Conservation (phyloP, 148 eudicot genomes). For the Nepenthes gracilis region DNA sequence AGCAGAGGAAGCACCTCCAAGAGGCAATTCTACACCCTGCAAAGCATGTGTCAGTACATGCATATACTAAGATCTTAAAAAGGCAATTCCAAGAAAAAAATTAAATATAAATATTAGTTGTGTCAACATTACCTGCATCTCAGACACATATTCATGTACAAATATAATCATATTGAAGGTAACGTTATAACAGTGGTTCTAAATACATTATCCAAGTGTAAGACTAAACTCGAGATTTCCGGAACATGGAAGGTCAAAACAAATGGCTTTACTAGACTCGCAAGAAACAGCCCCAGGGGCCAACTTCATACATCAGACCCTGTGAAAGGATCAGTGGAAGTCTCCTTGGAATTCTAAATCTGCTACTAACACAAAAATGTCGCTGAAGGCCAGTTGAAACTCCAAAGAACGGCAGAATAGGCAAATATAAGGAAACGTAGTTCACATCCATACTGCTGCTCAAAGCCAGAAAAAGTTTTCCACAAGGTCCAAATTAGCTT, state of each 20-base stretch:
- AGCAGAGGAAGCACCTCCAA: constrained; percentile 24
- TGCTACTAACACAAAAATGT: not conserved
- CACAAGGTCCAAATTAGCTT: too few relatives aligned
- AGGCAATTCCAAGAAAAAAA: not conserved
- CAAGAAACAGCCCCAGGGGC: too few relatives aligned
- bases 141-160: not conserved
- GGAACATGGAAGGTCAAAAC: too few relatives aligned
- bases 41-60: constrained; percentile 7
- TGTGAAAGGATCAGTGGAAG: too few relatives aligned
- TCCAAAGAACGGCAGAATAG: not conserved
- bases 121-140: too few relatives aligned
- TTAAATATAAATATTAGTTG: too few relatives aligned
- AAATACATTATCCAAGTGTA: not conserved
- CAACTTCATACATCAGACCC: too few relatives aligned
- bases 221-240: not conserved
- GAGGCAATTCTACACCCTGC: constrained; percentile 40
- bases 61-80: not conserved
- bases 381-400: not conserved
- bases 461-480: not conserved
- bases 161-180: too few relatives aligned
- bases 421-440: not conserved
- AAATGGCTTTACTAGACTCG: too few relatives aligned
- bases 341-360: too few relatives aligned
- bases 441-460: not conserved
- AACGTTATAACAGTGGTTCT: not conserved